Percentiles rank a stretch among this genome's conserved stretches.
These are phyloP conservation scores for Zostera marina DNA, from an alignment of 116 monocot species.

Conservation along the genomic window DNA sequence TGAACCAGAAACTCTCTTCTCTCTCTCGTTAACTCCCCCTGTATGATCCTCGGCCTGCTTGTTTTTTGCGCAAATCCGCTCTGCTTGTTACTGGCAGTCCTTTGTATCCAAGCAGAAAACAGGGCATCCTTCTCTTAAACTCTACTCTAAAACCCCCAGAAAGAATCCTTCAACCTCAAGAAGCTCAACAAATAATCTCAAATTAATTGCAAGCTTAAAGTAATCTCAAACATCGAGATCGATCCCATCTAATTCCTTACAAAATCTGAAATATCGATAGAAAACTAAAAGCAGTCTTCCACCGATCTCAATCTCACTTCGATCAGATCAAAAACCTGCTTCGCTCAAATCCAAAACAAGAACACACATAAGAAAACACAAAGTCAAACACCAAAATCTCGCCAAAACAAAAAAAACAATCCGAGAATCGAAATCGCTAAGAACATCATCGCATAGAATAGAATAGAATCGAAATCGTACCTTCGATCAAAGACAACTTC, in stretches of 20 bases:
- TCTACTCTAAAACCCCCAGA: neutral
- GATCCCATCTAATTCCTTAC: neutral
- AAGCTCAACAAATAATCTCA: neutral
- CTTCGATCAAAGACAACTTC: no score
- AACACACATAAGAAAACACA: no score
- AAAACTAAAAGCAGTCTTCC: conserved; percentile 1
- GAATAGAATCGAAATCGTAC: no score
- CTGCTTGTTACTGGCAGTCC: conserved; percentile 43
- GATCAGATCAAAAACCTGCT: no score
- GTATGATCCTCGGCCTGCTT: conserved; percentile 73
- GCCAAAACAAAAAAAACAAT: no score
- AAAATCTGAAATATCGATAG: neutral
- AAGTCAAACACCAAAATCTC: no score
- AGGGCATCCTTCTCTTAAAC: conserved; percentile 32
- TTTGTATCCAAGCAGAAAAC: conserved; percentile 34
- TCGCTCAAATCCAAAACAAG: no score
- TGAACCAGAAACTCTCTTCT: neutral
- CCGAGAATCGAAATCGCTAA: no score
- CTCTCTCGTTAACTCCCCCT: conserved; percentile 38
- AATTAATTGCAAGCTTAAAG: neutral
- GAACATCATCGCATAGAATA: no score
- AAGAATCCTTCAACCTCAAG: neutral
- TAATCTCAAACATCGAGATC: neutral
- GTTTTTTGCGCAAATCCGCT: conserved; percentile 56
- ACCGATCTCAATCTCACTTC: no score